Evolutionary conservation across 2,329 filamentous ascomycete species (phyloP), one percentile per base, ranked within the genome.

Genomic region (Macroventuria anomochaeta): DNA sequence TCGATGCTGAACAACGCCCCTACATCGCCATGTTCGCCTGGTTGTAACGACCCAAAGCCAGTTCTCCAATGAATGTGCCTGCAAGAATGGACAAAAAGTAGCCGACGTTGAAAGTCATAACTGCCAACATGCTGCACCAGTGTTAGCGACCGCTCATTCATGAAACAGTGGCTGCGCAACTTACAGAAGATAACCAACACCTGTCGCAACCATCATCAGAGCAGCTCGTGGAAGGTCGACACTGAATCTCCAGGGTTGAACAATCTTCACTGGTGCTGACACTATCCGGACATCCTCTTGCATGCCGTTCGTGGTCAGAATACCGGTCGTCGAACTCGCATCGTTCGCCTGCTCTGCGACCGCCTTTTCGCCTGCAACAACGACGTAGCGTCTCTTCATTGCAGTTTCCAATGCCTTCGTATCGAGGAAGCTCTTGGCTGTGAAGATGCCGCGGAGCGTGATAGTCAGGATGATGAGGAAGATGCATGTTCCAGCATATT

Each of bases 401-500:
- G 93, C 90, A 25, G 77, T 77, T 71, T 90, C 86, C 39, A 88
- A 76, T 88, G 91, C 96, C 83, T 84, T 72, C 77, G 83, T 75
- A 79, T 85, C 77, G 77, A 85, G 75, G 13, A 79, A 67, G 20
- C 78, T 71, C 71, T 91, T 91, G 65, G 84, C 79, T 2, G 92
- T 92, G 43, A 93, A 78, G 13, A 96, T 80, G 17, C 80, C 77
- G 46, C 93, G 89, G 68, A 88, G 86, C 51, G 88, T 68, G 56
- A 87, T 80, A 55, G 87, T 87, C 44, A 97, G 86, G 37, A 89
- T 64, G 71, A 96, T 87, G 54, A 97, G 83, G 77, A 97, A 97
- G 73, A 97, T 90, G 79, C 93, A 96, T 23, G 91, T 96, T 50
- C 86, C 93, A 1, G 91, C 91, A 75, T 97, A 97, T 55, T 83